A percentile compares a stretch with the other conserved stretches of the same genome.
These are phyloP conservation scores for Colletotrichum tropicale DNA, from an alignment of 2,329 filamentous ascomycete species.

Conservation along the genomic window DNA sequence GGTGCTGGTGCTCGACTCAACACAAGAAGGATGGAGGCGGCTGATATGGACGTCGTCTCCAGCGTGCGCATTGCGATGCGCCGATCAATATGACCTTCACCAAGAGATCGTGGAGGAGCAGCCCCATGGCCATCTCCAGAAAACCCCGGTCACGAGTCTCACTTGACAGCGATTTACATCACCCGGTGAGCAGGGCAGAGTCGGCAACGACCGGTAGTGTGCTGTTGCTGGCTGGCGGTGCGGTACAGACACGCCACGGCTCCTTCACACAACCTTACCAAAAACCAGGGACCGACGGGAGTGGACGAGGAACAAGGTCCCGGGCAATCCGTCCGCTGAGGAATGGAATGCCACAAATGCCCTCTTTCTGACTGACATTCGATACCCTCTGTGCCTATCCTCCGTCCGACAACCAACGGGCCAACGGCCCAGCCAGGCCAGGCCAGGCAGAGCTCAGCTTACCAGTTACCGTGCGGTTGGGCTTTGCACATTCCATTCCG, in stretches of 20 bases:
- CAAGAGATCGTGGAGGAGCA: background rate
- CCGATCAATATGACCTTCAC: background rate
- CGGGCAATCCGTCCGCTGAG: background rate
- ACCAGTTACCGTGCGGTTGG: background rate
- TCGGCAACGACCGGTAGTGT: background rate
- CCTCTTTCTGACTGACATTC: background rate
- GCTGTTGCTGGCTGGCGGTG: background rate
- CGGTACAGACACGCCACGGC: background rate
- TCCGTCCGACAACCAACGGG: background rate
- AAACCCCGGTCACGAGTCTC: slow-evolving; percentile 7
- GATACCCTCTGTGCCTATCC: background rate
- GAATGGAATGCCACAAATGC: background rate
- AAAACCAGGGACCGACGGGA: background rate
- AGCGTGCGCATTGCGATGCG: background rate
- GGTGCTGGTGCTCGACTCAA: background rate
- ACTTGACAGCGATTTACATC: slow-evolving; percentile 2
- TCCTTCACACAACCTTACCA: slow-evolving; percentile 2
- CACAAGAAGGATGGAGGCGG: background rate
- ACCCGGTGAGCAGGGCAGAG: slow-evolving; percentile 11
- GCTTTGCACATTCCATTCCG: background rate
- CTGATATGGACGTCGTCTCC: background rate
- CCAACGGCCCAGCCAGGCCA: background rate
- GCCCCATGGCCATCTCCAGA: background rate
- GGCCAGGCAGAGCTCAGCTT: background rate
- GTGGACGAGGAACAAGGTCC: background rate